Percentiles rank a stretch among this genome's conserved stretches.
phyloP scores from a whole-genome alignment of 768 basidiomycete species.

The Boletus edulis region DNA sequence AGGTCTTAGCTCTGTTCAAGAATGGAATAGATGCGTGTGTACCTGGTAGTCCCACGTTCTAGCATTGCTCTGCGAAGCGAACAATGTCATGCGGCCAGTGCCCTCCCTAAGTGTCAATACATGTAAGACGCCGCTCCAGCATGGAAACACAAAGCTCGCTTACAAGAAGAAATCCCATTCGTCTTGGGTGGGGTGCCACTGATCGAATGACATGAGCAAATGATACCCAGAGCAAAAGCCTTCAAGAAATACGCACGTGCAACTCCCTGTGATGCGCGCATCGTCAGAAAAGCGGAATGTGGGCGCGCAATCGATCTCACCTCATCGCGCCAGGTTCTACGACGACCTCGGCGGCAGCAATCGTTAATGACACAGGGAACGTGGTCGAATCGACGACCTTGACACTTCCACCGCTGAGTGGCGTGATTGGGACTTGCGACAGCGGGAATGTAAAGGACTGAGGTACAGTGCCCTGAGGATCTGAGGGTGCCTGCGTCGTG shows the following conservation, averaged over 20 bases:
- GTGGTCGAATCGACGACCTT: constrained; percentile 56
- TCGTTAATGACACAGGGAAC: constrained; percentile 48
- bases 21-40: not conserved
- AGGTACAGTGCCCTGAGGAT: constrained; percentile 39
- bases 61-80: constrained; percentile 51
- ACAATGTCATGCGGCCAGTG: constrained; percentile 51
- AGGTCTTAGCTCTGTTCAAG: not conserved
- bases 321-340: constrained; percentile 57
- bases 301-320: constrained; percentile 24
- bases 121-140: not conserved
- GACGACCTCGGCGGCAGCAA: constrained; percentile 52
- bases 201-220: not conserved
- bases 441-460: constrained; percentile 49
- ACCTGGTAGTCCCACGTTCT: constrained; percentile 60
- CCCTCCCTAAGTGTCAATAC: constrained; percentile 41
- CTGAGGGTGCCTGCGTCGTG: constrained; percentile 28
- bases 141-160: constrained; percentile 1
- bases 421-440: constrained; percentile 43
- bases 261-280: constrained; percentile 40
- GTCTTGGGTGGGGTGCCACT: constrained; percentile 73
- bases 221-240: not conserved
- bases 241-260: constrained; percentile 39
- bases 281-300: not conserved
- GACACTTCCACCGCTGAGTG: constrained; percentile 50
- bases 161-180: constrained; percentile 65